Conservation (phyloP, 2,329 filamentous ascomycete species). For the Phyllachora maydis region DNA sequence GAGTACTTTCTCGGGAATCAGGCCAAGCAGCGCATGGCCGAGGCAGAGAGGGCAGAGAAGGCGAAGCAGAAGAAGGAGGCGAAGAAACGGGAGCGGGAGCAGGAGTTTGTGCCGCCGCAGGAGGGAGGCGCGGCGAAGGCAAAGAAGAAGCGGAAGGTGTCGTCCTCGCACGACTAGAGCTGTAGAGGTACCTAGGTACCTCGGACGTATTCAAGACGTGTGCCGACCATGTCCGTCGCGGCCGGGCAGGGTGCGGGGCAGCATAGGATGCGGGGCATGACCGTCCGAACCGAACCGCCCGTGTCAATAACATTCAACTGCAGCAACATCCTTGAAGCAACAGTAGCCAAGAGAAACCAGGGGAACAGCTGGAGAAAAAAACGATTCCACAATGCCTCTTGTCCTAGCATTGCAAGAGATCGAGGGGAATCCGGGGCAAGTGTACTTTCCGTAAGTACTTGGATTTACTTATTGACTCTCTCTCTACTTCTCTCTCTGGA, state of each 20-base stretch:
- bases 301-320: no score
- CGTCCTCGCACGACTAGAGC: conserved; percentile 14
- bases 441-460: conserved; percentile 58
- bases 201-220: no score
- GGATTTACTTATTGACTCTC: neutral
- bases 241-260: no score
- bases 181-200: neutral
- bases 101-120: conserved; percentile 72
- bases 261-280: no score
- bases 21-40: conserved; percentile 66
- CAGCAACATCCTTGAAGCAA: no score
- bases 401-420: conserved; percentile 45
- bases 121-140: conserved; percentile 44
- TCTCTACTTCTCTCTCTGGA: conserved; percentile 1
- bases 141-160: conserved; percentile 47
- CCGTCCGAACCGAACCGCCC: no score
- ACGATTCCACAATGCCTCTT: conserved; percentile 23
- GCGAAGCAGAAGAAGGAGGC: conserved; percentile 78
- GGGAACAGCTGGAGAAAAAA: no score
- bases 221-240: no score
- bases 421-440: conserved; percentile 69
- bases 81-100: conserved; percentile 66
- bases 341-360: no score
- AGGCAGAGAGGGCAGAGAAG: conserved; percentile 64
- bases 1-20: conserved; percentile 93